Conservation (phyloP, 2,329 filamentous ascomycete genomes). For the Fusarium heterosporum region DNA sequence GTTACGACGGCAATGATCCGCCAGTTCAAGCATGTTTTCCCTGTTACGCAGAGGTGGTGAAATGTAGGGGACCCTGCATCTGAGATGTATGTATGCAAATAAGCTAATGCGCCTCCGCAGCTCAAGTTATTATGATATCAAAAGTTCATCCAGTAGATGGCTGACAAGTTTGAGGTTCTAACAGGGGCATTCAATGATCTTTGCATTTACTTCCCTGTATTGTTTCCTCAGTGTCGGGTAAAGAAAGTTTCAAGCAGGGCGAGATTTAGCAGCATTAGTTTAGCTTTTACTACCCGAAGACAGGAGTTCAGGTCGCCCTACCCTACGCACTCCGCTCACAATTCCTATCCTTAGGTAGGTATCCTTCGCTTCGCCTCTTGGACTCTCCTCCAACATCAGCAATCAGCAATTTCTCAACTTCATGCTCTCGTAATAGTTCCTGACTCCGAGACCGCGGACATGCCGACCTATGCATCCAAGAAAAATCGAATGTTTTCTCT, state of each 20-base stretch:
- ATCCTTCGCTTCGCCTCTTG: too few relatives aligned
- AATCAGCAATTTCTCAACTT: neutral
- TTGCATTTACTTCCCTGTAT: conserved; percentile 1
- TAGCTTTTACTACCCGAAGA: neutral
- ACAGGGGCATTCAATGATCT: neutral
- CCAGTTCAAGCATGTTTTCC: neutral
- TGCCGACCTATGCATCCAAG: conserved; percentile 17
- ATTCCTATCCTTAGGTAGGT: too few relatives aligned
- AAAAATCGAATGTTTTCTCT: conserved; percentile 12
- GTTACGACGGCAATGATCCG: neutral
- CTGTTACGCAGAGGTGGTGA: neutral
- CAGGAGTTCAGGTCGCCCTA: neutral
- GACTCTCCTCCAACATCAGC: conserved; percentile 17
- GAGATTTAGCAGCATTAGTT: conserved; percentile 6
- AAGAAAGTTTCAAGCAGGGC: conserved; percentile 21
- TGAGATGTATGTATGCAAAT: neutral
- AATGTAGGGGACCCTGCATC: conserved; percentile 31
- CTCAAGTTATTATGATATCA: neutral
- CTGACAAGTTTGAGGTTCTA: neutral
- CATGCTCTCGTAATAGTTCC: neutral
- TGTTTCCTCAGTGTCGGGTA: conserved; percentile 1
- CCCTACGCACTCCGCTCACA: too few relatives aligned
- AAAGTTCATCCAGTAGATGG: conserved; percentile 1
- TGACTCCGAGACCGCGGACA: conserved; percentile 7
- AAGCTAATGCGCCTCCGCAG: conserved; percentile 15